Conservation (phyloP, 345 rosid species). For the Melaleuca alternifolia region DNA sequence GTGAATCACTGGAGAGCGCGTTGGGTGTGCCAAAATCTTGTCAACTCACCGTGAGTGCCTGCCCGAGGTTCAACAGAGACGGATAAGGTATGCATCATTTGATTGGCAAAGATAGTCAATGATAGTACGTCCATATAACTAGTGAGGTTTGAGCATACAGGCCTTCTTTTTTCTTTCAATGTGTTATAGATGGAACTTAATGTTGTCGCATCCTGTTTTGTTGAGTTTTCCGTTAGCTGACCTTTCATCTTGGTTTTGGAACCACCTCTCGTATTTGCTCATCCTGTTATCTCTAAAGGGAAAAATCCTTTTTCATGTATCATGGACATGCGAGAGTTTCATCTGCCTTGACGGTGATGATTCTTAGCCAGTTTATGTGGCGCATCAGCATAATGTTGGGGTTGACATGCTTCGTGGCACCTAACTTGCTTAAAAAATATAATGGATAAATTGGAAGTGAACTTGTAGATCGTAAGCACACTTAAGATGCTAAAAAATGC, state of each 20-base stretch:
- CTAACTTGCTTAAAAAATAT: no score
- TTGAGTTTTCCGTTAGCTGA: neutral
- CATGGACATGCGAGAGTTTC: neutral
- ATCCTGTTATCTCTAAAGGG: neutral
- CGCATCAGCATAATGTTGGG: no score
- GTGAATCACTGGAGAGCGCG: neutral
- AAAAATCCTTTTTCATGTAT: neutral
- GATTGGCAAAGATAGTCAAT: neutral
- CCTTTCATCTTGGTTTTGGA: neutral
- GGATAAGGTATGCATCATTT: neutral
- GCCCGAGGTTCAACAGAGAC: neutral
- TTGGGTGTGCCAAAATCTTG: neutral
- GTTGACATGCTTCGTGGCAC: no score
- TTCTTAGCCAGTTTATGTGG: no score
- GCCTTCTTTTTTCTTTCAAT: no score
- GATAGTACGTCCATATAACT: neutral
- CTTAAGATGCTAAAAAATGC: no score
- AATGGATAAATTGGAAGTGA: no score
- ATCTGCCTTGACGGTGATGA: neutral
- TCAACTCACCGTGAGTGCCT: fast-evolving
- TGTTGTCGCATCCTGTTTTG: neutral
- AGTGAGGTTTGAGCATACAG: neutral
- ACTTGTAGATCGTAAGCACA: no score
- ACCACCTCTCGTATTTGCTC: neutral
- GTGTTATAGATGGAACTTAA: no score